Evolutionary conservation across 345 rosid species (phyloP).

Genomic region (Anastatica hierochuntica): DNA sequence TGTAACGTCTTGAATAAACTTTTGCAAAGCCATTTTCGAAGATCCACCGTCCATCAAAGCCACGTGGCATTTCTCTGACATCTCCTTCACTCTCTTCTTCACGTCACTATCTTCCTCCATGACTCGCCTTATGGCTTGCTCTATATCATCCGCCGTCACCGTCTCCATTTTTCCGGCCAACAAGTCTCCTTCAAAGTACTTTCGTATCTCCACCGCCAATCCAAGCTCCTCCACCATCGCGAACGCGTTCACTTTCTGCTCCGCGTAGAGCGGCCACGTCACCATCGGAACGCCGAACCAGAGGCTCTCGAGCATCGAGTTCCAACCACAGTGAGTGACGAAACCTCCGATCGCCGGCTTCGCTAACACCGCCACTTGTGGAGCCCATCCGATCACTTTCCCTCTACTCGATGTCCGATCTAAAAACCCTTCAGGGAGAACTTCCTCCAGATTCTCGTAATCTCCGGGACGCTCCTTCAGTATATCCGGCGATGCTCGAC

Average conservation of each 20-base stretch:
- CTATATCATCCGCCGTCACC: slow-evolving; percentile 31
- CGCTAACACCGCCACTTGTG: slow-evolving; percentile 36
- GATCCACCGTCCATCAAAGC: slow-evolving; percentile 37
- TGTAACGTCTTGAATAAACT: slow-evolving; percentile 27
- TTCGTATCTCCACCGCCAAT: slow-evolving; percentile 34
- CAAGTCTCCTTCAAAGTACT: slow-evolving; percentile 14
- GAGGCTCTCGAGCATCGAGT: slow-evolving; percentile 46
- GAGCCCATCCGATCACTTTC: slow-evolving; percentile 50
- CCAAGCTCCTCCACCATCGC: slow-evolving; percentile 36
- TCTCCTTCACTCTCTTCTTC: slow-evolving; percentile 24
- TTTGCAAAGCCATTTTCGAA: slow-evolving; percentile 19
- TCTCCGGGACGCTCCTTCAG: slow-evolving; percentile 7
- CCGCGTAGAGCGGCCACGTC: slow-evolving; percentile 41
- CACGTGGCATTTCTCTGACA: slow-evolving; percentile 20
- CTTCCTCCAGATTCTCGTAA: slow-evolving; percentile 5
- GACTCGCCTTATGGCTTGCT: slow-evolving; percentile 26
- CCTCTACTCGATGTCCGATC: slow-evolving; percentile 34
- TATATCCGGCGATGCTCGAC: slow-evolving; percentile 14
- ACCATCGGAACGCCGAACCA: slow-evolving; percentile 51
- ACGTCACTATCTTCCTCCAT: slow-evolving; percentile 30
- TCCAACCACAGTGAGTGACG: slow-evolving; percentile 67
- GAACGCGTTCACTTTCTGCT: slow-evolving; percentile 55
- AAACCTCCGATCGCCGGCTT: slow-evolving; percentile 43
- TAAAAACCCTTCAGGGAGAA: slow-evolving; percentile 37
- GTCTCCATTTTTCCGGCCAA: not conserved